Evolutionary conservation across 139 green algal species (phyloP), one percentile per base, ranked within the genome.

Genomic region (Axilococcus clingmanii): DNA sequence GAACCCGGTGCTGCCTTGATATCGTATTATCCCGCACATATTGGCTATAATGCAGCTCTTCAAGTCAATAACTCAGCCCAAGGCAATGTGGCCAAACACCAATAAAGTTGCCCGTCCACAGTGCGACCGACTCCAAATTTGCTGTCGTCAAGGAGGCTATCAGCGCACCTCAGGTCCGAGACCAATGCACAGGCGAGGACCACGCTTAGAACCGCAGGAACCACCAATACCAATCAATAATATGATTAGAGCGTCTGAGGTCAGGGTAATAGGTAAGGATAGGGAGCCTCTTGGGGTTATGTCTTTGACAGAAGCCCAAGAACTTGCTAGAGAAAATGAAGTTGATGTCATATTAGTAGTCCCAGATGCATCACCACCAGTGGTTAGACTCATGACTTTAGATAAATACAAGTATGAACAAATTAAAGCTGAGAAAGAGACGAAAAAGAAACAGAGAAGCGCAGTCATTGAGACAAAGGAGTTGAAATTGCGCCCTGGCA

Each of bases 401-500:
- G 56, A 48, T 48, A 90, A 90, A 57, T 83, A 69, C 74, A 80
- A 81, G 24, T 91, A 84, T 48, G 72, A 91, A 64, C 57, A 77
- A 50, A 58, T 74, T 44, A 89, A 88, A 74, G 65, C 68, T 19
- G 63, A 62, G 30, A 81, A 80, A 42, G 76, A 86, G 17, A 34
- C 57, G 4, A 68, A 72, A 46, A 84, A 82, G 52, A 85, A 86
- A 66, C 68, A 79, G 66, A 40, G 65, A 16, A 74, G 72, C 22
- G 20, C 36, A 12, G 17, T 20, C 4, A 37, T 59, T 15, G 83
- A 91, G 16, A 47, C 79, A 23, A 91, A 91, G 58, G 82, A 91
- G 55, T 61, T 91, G 22, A 91, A 92, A 63, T 65, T 91, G 59
- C 54, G 82, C 25, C 82, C 83, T n/a, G 70, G 55, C 57, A 90